Conservation (phyloP, 306 rosid species). For the Fragaria iinumae region DNA sequence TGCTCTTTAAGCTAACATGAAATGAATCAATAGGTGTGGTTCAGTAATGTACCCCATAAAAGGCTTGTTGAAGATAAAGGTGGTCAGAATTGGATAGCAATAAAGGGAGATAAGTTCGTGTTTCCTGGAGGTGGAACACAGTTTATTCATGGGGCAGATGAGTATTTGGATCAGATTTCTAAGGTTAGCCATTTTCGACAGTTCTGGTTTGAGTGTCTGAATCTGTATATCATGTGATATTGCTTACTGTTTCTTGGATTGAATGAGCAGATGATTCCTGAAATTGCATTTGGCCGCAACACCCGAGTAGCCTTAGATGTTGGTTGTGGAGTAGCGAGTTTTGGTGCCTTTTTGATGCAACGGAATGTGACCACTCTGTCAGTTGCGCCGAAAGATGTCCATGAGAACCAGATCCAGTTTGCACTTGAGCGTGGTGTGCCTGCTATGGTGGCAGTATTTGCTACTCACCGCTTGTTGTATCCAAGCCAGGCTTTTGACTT, state of each 20-base stretch:
- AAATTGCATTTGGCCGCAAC: conserved; percentile 66
- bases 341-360: conserved; percentile 79
- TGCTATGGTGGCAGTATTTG: conserved; percentile 70
- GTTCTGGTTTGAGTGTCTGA: conserved; percentile 9
- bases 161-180: conserved; percentile 73
- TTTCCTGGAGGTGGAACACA: conserved; percentile 87
- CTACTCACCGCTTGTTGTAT: conserved; percentile 59
- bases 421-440: conserved; percentile 98
- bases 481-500: conserved; percentile 95
- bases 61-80: conserved; percentile 82
- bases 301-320: conserved; percentile 72
- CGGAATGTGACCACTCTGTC: conserved; percentile 73
- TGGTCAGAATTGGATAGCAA: conserved; percentile 80
- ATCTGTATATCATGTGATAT: conserved; percentile 1
- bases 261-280: conserved; percentile 73
- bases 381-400: conserved; percentile 79
- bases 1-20: conserved; percentile 17
- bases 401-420: conserved; percentile 86
- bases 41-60: conserved; percentile 79
- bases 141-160: conserved; percentile 74
- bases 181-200: conserved; percentile 41
- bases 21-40: conserved; percentile 70
- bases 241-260: conserved; percentile 19
- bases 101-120: conserved; percentile 54
- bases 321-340: conserved; percentile 91